Evolutionary conservation across 2,329 filamentous ascomycete species (phyloP), one percentile per base, ranked within the genome.

Genomic region (Pestalotiopsis sp.): DNA sequence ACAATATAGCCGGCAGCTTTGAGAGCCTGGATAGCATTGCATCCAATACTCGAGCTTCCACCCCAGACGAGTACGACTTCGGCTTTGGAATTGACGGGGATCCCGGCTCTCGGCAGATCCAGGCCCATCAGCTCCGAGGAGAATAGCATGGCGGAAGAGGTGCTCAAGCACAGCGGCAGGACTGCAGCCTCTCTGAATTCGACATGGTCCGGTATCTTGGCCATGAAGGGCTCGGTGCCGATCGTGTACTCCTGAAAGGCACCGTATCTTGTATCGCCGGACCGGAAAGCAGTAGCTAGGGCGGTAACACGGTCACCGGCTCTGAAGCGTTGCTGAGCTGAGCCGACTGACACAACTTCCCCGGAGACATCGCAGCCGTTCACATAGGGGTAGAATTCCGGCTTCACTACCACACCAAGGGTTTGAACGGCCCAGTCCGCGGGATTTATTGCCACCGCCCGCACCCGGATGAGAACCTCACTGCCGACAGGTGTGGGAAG

Each of bases 31-130:
- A 84, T 80, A 2, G 80, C 81, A 60, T 79, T 80, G 69, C 77
- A 78, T 1, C 83, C 82, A 3, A 84, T 82, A 20, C 76, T 78
- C 2, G 80, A 80, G 2, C 82, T 79, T 6, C 84, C 86, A 56
- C 68, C 68, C 68, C 68, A 69, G 38, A 69, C 52, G 3, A 69
- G 59, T 23, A 69, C n/a, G 23, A 68, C 61, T 9, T 67, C 60
- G 4, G 25, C 45, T 36, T 66, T 56, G 11, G 13, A 38, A n/a
- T 45, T 58, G 5, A 23, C 17, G 4, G 14, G 14, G 3, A 49
- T 25, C 0, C n/a, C 12, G 4, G 23, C 13, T 7, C 36, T 66
- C 12, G 70, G 69, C 3, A 70, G n/a, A 20, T 65, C 56, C 9
- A 71, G 36, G 5, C 36, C 68, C 31, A 71, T 39, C 23, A 31